Percentiles rank a stretch among this genome's conserved stretches.
Evolutionary conservation across 306 rosid genomes (phyloP).

Genomic region (Amphicarpaea edgeworthii): DNA sequence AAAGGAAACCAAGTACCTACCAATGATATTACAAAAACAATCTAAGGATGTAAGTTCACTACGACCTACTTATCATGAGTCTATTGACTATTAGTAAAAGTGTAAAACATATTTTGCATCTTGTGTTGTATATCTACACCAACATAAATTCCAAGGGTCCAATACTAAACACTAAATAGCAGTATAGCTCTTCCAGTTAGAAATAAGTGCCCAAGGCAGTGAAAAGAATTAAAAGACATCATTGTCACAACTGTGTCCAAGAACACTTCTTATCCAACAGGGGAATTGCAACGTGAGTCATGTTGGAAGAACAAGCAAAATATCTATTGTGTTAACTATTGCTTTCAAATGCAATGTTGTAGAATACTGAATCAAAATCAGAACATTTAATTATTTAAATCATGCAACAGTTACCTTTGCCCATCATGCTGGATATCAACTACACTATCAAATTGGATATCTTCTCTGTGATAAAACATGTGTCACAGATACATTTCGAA

Average conservation of each 20-base stretch:
- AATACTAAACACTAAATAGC: constrained; percentile 10
- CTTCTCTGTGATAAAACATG: constrained; percentile 14
- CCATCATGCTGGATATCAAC: constrained; percentile 24
- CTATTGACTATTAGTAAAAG: background rate
- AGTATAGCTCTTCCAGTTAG: background rate
- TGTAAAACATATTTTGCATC: constrained; percentile 23
- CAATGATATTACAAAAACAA: constrained; percentile 36
- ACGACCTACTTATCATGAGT: background rate
- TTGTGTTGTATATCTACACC: constrained; percentile 3
- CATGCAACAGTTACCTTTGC: constrained; percentile 14
- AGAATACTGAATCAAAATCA: constrained; percentile 21
- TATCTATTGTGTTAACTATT: background rate
- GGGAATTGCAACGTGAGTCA: background rate
- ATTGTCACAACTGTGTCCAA: constrained; percentile 31
- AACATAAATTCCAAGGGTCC: constrained; percentile 25
- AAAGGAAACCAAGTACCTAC: constrained; percentile 6
- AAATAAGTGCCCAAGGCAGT: background rate
- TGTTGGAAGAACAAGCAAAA: constrained; percentile 24
- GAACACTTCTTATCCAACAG: constrained; percentile 2
- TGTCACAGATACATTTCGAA: constrained; percentile 22
- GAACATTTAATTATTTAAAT: background rate
- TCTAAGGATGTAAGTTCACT: constrained; percentile 21
- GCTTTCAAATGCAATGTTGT: constrained; percentile 10
- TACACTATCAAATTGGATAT: constrained; percentile 1
- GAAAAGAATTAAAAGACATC: constrained; percentile 9